Conservation (phyloP, 441 rosid species). For the Aquilaria agallochum region DNA sequence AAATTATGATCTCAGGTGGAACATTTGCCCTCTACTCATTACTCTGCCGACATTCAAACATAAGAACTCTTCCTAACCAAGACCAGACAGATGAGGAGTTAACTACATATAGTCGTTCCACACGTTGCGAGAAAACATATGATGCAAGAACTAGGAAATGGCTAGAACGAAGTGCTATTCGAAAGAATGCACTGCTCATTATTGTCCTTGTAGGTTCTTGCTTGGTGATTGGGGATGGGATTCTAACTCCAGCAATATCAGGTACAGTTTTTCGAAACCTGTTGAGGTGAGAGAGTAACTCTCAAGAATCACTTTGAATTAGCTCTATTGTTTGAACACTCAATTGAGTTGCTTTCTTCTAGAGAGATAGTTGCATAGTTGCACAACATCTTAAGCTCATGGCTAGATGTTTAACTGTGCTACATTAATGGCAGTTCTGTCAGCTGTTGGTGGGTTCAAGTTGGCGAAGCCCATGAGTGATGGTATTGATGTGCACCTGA, state of each 20-base stretch:
- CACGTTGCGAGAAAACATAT: slow-evolving; percentile 65
- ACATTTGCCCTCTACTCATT: slow-evolving; percentile 88
- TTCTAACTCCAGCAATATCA: slow-evolving; percentile 97
- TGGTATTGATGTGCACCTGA: slow-evolving; percentile 37
- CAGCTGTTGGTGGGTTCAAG: slow-evolving; percentile 87
- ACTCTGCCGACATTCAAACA: slow-evolving; percentile 94
- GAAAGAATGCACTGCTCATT: slow-evolving; percentile 70
- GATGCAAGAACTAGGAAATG: slow-evolving; percentile 86
- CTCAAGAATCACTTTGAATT: too few relatives aligned
- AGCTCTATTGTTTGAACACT: too few relatives aligned
- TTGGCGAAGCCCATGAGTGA: slow-evolving; percentile 58
- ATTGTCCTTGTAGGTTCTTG: slow-evolving; percentile 91
- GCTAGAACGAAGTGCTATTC: slow-evolving; percentile 54
- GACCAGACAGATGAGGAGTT: slow-evolving; percentile 88
- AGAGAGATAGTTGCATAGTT: too few relatives aligned
- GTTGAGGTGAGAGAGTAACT: too few relatives aligned
- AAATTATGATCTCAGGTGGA: slow-evolving; percentile 50
- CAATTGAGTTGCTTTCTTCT: too few relatives aligned
- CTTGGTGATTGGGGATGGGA: slow-evolving; percentile 98
- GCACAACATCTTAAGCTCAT: too few relatives aligned
- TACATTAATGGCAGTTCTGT: slow-evolving; percentile 55
- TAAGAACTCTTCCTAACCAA: slow-evolving; percentile 90
- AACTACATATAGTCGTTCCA: slow-evolving; percentile 82
- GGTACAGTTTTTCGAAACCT: slow-evolving; percentile 30
- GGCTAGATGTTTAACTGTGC: not conserved